Conservation (phyloP, 2,329 filamentous ascomycete species). For the Colletotrichum acutatum region DNA sequence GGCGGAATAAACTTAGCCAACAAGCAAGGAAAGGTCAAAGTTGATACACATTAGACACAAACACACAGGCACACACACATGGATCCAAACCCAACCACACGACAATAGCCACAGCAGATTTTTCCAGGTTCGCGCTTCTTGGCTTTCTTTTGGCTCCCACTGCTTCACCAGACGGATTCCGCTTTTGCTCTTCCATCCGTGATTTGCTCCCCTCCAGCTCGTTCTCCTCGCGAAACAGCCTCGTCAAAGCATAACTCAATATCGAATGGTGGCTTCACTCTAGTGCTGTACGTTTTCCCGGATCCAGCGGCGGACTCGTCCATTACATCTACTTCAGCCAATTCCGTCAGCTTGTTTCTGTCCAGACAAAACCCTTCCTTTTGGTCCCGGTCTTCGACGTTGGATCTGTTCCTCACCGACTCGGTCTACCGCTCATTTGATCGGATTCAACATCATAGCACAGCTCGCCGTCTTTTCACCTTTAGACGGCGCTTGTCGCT, state of each 20-base stretch:
- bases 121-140: background rate
- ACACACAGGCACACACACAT: background rate
- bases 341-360: background rate
- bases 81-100: background rate
- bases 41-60: background rate
- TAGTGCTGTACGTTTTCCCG: background rate
- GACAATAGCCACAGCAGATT: background rate
- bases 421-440: background rate
- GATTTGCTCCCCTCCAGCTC: background rate
- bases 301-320: background rate
- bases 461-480: background rate
- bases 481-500: constrained; percentile 1
- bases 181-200: background rate
- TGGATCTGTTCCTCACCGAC: background rate
- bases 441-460: background rate
- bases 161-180: background rate
- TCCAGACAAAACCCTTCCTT: background rate
- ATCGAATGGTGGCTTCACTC: background rate
- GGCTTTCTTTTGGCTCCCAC: background rate
- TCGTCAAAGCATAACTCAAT: constrained; percentile 31
- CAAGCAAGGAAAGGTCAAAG: background rate
- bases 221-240: constrained; percentile 14
- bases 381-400: background rate
- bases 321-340: background rate
- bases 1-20: background rate